Percentiles rank a stretch among this genome's conserved stretches.
phyloP scores from a whole-genome alignment of 2,329 filamentous ascomycete species.

The Shiraia bambusicola region DNA sequence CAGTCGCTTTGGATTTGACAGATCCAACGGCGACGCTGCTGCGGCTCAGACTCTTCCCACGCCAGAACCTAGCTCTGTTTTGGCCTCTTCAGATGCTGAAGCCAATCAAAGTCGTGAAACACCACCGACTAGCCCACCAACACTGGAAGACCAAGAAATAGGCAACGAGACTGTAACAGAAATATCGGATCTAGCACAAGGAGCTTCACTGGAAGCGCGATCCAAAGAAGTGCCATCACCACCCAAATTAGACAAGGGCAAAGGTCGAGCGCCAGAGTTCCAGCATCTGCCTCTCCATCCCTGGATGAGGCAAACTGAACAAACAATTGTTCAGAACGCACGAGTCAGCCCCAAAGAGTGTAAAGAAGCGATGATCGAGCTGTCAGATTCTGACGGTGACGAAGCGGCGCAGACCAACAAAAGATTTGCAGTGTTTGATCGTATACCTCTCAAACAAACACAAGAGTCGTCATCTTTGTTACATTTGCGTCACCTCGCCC shows the following conservation, averaged over 20 bases:
- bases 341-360: slow-evolving; percentile 8
- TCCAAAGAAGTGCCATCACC: slow-evolving; percentile 6
- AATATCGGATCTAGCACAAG: background rate
- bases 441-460: slow-evolving; percentile 62
- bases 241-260: slow-evolving; percentile 57
- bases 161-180: slow-evolving; percentile 5
- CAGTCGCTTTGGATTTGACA: slow-evolving; percentile 76
- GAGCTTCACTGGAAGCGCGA: background rate
- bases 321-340: slow-evolving; percentile 16
- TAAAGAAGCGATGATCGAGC: slow-evolving; percentile 27
- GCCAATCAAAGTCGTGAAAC: slow-evolving; percentile 38
- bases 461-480: slow-evolving; percentile 65
- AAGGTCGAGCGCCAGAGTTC: slow-evolving; percentile 57
- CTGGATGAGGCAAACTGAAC: slow-evolving; percentile 15
- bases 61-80: slow-evolving; percentile 44
- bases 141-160: slow-evolving; percentile 19
- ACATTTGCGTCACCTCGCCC: slow-evolving; percentile 71
- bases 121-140: slow-evolving; percentile 50
- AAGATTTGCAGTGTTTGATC: slow-evolving; percentile 63
- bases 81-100: slow-evolving; percentile 66
- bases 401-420: slow-evolving; percentile 57
- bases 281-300: slow-evolving; percentile 36
- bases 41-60: slow-evolving; percentile 19
- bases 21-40: slow-evolving; percentile 19
- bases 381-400: slow-evolving; percentile 60